A percentile compares a stretch with the other conserved stretches of the same genome.
These are phyloP conservation scores for Candida andamanensis DNA, from an alignment of 805 yeast genomes.

Conservation along the genomic window DNA sequence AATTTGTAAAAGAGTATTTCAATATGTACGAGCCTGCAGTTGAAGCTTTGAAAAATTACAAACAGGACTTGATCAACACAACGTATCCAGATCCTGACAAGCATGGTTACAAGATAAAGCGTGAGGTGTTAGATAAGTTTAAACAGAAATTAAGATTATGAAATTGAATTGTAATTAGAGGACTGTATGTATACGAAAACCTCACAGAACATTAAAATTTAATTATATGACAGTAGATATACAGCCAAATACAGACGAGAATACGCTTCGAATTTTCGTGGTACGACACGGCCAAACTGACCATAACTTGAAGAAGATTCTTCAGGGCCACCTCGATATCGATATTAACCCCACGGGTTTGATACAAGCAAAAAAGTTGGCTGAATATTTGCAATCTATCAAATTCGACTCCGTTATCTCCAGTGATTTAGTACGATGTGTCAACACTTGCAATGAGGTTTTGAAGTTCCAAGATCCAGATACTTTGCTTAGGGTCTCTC, in stretches of 20 bases:
- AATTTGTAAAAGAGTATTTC: conserved; percentile 72
- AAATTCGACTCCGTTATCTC: conserved; percentile 44
- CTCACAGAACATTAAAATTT: no score
- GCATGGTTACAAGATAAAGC: conserved; percentile 68
- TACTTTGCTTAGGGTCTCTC: conserved; percentile 18
- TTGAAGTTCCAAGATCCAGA: conserved; percentile 18
- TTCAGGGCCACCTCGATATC: conserved; percentile 76
- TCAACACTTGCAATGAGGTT: conserved; percentile 50
- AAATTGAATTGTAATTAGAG: not conserved
- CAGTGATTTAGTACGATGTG: conserved; percentile 57
- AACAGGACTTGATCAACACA: conserved; percentile 49
- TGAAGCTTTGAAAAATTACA: conserved; percentile 49
- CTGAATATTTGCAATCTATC: conserved; percentile 34
- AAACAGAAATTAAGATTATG: not conserved
- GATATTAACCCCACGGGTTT: conserved; percentile 58
- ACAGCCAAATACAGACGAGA: conserved; percentile 28
- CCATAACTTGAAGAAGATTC: conserved; percentile 58
- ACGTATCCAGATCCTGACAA: conserved; percentile 55
- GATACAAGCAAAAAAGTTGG: conserved; percentile 56
- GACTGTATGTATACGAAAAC: not conserved
- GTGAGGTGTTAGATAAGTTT: conserved; percentile 41
- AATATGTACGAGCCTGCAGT: conserved; percentile 46
- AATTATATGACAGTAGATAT: conserved; percentile 17
- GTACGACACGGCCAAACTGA: conserved; percentile 86
- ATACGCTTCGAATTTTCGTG: conserved; percentile 47